Percentiles rank a stretch among this genome's conserved stretches.
These are phyloP conservation scores for Pseudogymnoascus sp. DNA, from an alignment of 2,329 filamentous ascomycete species.

Conservation along the genomic window DNA sequence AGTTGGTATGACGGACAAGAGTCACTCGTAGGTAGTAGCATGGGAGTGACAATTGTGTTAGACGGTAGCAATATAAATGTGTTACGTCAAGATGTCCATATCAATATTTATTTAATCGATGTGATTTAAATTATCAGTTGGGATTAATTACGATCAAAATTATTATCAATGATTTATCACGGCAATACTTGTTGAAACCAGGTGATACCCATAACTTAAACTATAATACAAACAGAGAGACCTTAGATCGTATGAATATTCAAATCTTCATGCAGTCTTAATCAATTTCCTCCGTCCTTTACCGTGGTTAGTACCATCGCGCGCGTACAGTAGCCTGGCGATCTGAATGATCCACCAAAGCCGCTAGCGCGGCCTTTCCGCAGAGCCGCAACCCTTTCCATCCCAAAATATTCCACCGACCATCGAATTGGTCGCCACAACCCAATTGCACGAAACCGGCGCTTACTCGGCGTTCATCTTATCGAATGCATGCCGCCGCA, in stretches of 20 bases:
- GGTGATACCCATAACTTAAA: background rate
- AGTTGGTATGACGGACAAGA: background rate
- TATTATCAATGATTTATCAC: background rate
- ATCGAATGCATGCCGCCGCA: conserved; percentile 28
- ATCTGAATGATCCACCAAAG: background rate
- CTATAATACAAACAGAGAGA: background rate
- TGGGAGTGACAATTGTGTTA: background rate
- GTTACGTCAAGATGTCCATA: too few species aligned
- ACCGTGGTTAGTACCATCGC: background rate
- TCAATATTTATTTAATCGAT: background rate
- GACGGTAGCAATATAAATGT: background rate
- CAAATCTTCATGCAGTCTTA: background rate
- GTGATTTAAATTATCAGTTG: background rate
- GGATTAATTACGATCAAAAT: background rate
- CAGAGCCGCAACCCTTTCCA: conserved; percentile 10
- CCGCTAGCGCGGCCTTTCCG: background rate
- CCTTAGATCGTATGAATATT: background rate
- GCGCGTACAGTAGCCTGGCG: background rate
- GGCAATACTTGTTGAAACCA: too few species aligned
- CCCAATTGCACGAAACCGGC: conserved; percentile 16
- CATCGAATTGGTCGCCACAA: background rate
- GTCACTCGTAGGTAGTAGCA: background rate
- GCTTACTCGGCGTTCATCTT: conserved; percentile 21
- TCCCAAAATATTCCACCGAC: background rate
- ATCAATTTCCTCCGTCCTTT: background rate